These are phyloP conservation scores for Strobilomyces dryophilus DNA, from an alignment of 768 basidiomycete species.

Conservation along the genomic window DNA sequence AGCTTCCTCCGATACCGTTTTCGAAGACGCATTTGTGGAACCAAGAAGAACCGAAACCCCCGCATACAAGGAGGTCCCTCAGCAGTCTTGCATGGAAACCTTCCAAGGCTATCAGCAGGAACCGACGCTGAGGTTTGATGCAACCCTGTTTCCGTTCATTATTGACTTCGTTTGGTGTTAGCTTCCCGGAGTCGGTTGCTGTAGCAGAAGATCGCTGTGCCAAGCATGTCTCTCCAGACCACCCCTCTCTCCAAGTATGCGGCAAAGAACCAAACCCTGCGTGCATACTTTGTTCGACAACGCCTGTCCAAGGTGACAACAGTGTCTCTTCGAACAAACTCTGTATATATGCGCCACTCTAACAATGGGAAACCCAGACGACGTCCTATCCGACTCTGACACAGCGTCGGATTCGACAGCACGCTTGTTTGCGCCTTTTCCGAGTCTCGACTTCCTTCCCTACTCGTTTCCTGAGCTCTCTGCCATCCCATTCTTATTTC, in stretches of 20 bases:
- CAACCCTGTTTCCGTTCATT: not conserved
- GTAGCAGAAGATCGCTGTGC: not conserved
- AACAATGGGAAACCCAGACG: conserved; percentile 10
- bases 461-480: conserved; percentile 23
- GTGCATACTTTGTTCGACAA: conserved; percentile 19
- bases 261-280: conserved; percentile 17
- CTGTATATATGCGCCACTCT: conserved; percentile 21
- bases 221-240: not conserved
- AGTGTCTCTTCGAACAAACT: not conserved
- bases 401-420: not conserved
- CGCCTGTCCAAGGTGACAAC: conserved; percentile 19
- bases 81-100: not conserved
- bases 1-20: conserved; percentile 22
- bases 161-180: conserved; percentile 14
- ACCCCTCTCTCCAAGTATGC: conserved; percentile 10
- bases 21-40: not conserved
- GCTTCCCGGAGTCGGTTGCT: not conserved
- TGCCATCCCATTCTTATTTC: conserved; percentile 29
- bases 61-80: conserved; percentile 17
- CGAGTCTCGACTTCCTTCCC: conserved; percentile 12
- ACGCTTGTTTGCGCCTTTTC: not conserved
- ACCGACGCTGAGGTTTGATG: conserved; percentile 15
- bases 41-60: not conserved
- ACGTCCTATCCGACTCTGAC: not conserved
- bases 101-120: not conserved